Base-by-base conservation (phyloP, 805 yeast genomes). In the Priceomyces medius region DNA sequence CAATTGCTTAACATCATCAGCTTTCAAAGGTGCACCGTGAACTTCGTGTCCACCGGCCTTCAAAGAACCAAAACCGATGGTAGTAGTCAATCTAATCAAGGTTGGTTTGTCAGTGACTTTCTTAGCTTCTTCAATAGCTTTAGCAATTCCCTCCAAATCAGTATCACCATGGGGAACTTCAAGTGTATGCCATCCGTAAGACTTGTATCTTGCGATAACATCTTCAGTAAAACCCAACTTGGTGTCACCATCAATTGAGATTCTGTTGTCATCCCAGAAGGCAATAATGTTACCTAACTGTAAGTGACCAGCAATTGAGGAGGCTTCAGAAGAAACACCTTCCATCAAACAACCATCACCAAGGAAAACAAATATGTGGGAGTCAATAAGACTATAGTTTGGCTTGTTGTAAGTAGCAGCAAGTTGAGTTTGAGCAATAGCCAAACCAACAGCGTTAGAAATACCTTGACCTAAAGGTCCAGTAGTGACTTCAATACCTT, bases 391-490 rank as follows among this genome's bases (percentile, higher is more conserved):
- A 35, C 77, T 70, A 69, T 67, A 79, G 59, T 76, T 85, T 56
- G 96, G 95, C 76, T 86, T 88, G 84, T 90, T 89, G 80, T 83
- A 91, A 53, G 84, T 83, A 52, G 97, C 96, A 55, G 95, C 96
- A 47, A 87, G 72, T 70, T 88, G 90, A 53, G 83, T 81, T 73
- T 88, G 95, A 47, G 97, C 99, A 59, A 91, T 79, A 43, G 99
- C 98, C 53, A 91, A 64, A 74, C 99, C 99, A 57, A 91, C 95
- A 42, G 97, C 97, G 66, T 88, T 90, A 57, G 85, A 77, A 57
- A 91, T 79, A 83, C 99, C 99, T 74, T 91, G 99, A 66, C 99
- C 99, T 59, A 91, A 80, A 44, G 99, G 98, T 68, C 99, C 99
- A 48, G 98, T 91, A 66, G 98, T 89, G 59, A 90, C 96, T 67